Evolutionary conservation across 768 basidiomycete genomes (phyloP), one percentile per base, ranked within the genome.

Genomic region (Leccinum arenicola): DNA sequence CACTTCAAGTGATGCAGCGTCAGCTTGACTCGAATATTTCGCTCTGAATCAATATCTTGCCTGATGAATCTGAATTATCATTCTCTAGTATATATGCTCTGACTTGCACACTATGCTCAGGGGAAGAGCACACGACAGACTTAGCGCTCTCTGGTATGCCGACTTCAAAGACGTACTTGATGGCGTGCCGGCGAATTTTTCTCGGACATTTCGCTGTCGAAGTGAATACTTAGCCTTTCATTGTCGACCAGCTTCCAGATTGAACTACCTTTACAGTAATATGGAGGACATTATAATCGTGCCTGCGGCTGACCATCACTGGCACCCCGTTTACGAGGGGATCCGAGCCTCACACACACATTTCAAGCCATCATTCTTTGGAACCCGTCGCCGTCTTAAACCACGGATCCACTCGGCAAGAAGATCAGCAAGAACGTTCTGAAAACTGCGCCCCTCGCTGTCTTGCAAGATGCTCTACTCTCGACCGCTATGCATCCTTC

Each of bases 401-500:
- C 4, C 12, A 19, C 27, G 33, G 43, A 12, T 35, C 47, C 54
- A 3, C 40, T 17, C 31, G n/a, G 38, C 38, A 59, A 43, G 57
- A 25, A 19, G 50, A 45, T 21, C 38, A 43, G n/a, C 11, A 43
- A 52, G 14, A 17, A 6, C 63, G 33, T 35, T 29, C 50, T 23
- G 43, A 33, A 23, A 11, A 49, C 35, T 48, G 49, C 35, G 50
- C 59, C 27, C 19, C 50, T 29, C 56, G 23, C 50, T 35, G 12
- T 21, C 51, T 14, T 11, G 33, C 54, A 66, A 33, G 53, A 70
- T 69, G 69, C 61, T 52, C 10, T 31, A 57, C n/a, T 52, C 49
- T 49, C 62, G 61, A 51, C 52, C 61, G 19, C 49, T 68, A 38
- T 55, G 65, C 38, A 9, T 55, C 57, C 17, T 64, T 52, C 66